Evolutionary conservation across 176 grass and related monocot species (phyloP), one percentile per base, ranked within the genome.

Genomic region (Eremochloa ophiuroides): DNA sequence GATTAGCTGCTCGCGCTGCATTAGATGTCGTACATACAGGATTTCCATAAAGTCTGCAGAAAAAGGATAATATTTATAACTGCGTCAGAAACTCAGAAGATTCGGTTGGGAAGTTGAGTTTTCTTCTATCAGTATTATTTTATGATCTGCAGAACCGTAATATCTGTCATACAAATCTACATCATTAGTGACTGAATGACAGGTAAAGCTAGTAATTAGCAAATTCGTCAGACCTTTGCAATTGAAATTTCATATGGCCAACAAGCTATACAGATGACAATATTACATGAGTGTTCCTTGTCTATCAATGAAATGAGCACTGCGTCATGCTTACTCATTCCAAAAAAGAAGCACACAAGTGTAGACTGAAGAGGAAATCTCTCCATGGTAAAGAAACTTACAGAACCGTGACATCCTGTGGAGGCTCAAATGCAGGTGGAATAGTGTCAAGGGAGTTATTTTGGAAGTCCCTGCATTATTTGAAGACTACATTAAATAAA

Each of bases 381-480:
- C 67, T 76, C 23, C 41, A 66, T 69, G 17, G 48, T 68, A 77
- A 85, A 74, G 51, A 77, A 86, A 82, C 93, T 71, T 99, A 99
- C 96, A 90, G 82, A 70, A 95, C 50, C 41, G 34, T 71, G 58
- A 95, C 88, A 51, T 87, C 71, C 85, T 84, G 23, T 25, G 93
- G 93, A 81, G 87, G 93, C 27, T 80, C 69, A 62, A 91, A 90
- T 84, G 66, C 18, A 83, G 31, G 10, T 28, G 90, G 78, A 67
- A 99, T 84, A 86, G 69, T 74, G 37, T 86, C 91, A 74, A 99
- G 77, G 48, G 64, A 90, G 78, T 99, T 99, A 44, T 93, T 90
- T 85, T 86, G 88, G 67, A 99, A 95, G 84, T 99, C 80, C 87
- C 96, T 99, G 74, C 85, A 86, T 83, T 71, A 82, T 71, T 71